Percentiles rank a stretch among this genome's conserved stretches.
Evolutionary conservation across 208 protist genomes (phyloP).

Genomic region (Wallacemonas collosoma): DNA sequence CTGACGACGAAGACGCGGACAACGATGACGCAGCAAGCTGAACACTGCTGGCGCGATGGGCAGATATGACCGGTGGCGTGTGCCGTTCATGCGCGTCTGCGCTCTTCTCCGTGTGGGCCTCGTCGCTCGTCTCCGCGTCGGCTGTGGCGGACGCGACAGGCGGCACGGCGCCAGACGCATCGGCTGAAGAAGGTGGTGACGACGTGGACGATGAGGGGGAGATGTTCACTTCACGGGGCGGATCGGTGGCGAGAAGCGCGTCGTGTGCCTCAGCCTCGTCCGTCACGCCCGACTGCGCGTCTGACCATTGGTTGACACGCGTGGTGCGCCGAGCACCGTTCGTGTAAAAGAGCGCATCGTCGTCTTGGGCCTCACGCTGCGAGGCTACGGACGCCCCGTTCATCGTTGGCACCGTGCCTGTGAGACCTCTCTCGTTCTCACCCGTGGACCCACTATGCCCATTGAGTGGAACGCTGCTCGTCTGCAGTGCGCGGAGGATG

Average conservation of each 20-base stretch:
- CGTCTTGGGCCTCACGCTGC: background rate
- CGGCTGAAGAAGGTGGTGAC: background rate
- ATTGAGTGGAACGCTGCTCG: background rate
- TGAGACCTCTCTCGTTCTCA: background rate
- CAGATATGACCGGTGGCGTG: no score
- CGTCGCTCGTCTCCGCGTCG: background rate
- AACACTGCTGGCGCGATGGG: no score
- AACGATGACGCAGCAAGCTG: background rate
- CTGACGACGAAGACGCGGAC: background rate
- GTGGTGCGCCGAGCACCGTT: background rate
- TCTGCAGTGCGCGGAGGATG: background rate
- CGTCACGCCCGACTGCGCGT: background rate
- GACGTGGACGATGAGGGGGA: slow-evolving; percentile 5
- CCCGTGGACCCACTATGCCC: background rate
- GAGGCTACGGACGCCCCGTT: no score
- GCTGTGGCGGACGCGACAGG: background rate
- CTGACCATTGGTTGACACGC: background rate
- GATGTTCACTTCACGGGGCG: slow-evolving; percentile 4
- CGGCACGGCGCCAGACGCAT: background rate
- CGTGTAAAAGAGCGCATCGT: background rate
- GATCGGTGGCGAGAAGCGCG: background rate
- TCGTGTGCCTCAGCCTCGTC: no score
- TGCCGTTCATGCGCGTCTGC: no score
- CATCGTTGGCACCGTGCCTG: no score
- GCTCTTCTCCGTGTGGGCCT: background rate